Evolutionary conservation across 495 filamentous ascomycete species (phyloP).

Genomic region (Penicillium tannophilum): DNA sequence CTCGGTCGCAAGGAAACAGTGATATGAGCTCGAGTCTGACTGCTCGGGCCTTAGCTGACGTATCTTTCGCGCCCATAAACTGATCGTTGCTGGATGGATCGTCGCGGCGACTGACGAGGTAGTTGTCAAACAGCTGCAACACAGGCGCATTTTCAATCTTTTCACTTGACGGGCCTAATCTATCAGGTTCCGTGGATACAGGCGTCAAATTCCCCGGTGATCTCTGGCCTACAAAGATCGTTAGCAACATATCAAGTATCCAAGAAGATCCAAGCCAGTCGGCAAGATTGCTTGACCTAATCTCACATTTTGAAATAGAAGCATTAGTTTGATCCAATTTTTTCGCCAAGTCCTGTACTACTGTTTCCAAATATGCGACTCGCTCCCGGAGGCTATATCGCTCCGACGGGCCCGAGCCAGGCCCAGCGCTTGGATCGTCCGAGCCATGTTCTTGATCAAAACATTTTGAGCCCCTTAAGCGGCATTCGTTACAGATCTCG

Average conservation of each 20-base stretch:
- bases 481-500: conserved; percentile 41
- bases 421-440: conserved; percentile 11
- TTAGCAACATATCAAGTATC: neutral
- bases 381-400: conserved; percentile 42
- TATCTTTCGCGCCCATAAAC: conserved; percentile 26
- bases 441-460: conserved; percentile 35
- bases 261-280: neutral
- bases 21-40: conserved; percentile 30
- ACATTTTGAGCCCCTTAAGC: conserved; percentile 34
- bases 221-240: conserved; percentile 11
- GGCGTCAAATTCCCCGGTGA: conserved; percentile 9
- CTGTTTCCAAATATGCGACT: conserved; percentile 38
- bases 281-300: neutral
- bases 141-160: conserved; percentile 43
- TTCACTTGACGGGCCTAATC: conserved; percentile 27
- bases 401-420: conserved; percentile 20
- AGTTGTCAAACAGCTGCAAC: conserved; percentile 44
- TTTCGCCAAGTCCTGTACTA: conserved; percentile 32
- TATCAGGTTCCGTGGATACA: conserved; percentile 22
- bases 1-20: conserved; percentile 36
- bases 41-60: conserved; percentile 32
- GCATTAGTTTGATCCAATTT: conserved; percentile 25
- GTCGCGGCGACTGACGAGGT: conserved; percentile 38
- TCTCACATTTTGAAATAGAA: conserved; percentile 6
- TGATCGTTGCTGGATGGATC: conserved; percentile 29